Conservation (phyloP, 495 filamentous ascomycete species). For the Xylaria castorea region DNA sequence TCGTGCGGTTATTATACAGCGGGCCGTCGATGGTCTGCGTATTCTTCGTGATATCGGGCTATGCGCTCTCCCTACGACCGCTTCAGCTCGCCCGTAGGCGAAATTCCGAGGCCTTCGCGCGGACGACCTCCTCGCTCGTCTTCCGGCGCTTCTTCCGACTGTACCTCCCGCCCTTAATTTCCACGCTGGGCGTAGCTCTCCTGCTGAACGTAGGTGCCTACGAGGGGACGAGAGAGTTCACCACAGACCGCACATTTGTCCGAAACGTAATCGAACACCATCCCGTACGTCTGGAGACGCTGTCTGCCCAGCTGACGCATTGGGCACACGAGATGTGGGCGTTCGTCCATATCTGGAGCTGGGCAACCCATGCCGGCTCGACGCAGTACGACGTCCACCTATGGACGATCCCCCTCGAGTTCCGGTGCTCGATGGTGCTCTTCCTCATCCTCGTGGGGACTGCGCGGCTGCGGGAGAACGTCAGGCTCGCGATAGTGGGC, state of each 20-base stretch:
- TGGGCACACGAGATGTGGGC: conserved; percentile 46
- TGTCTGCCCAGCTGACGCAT: conserved; percentile 39
- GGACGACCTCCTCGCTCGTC: conserved; percentile 63
- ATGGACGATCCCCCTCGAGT: conserved; percentile 79
- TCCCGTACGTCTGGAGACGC: conserved; percentile 36
- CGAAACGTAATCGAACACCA: conserved; percentile 53
- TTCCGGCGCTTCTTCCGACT: conserved; percentile 72
- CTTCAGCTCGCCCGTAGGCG: conserved; percentile 62
- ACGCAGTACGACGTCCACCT: conserved; percentile 69
- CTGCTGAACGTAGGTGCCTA: conserved; percentile 61
- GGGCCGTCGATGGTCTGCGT: conserved; percentile 76
- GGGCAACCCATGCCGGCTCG: conserved; percentile 49
- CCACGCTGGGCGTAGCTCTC: conserved; percentile 63
- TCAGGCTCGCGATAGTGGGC: conserved; percentile 37
- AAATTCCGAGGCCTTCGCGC: conserved; percentile 41
- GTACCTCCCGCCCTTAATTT: conserved; percentile 68
- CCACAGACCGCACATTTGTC: conserved; percentile 43
- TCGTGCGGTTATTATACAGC: conserved; percentile 69
- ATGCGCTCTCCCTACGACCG: conserved; percentile 70
- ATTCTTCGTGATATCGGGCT: conserved; percentile 80
- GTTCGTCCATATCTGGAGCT: conserved; percentile 51
- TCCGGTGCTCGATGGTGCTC: conserved; percentile 67
- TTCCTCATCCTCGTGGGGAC: conserved; percentile 65
- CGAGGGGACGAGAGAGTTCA: conserved; percentile 51
- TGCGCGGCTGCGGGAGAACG: conserved; percentile 36